Conservation (phyloP, 2,329 filamentous ascomycete genomes). For the Colletotrichum abscissum region DNA sequence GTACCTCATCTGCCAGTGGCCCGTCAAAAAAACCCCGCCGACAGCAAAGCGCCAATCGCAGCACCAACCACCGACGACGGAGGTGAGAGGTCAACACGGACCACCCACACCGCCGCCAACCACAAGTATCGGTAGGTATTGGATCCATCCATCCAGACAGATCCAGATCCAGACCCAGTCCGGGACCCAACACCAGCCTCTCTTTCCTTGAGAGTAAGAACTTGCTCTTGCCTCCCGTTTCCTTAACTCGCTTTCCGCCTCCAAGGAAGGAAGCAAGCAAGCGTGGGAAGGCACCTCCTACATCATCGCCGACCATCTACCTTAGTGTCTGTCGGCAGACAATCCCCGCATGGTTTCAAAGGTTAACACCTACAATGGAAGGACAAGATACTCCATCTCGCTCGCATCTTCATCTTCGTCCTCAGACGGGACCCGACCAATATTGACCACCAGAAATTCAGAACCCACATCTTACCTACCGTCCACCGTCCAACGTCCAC, state of each 20-base stretch:
- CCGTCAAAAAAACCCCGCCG: not conserved
- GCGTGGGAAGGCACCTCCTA: not conserved
- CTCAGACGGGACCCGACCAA: not conserved
- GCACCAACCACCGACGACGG: not conserved
- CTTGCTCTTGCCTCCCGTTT: not conserved
- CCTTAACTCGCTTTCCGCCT: not conserved
- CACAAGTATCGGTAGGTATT: not conserved
- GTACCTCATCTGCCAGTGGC: constrained; percentile 5
- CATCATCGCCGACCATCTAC: not conserved
- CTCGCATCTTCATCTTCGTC: not conserved
- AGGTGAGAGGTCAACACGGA: not conserved
- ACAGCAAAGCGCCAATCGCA: not conserved
- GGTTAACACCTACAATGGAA: too few species aligned
- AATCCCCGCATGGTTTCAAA: not conserved
- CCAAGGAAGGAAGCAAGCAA: not conserved
- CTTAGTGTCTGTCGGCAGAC: not conserved
- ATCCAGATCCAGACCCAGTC: not conserved
- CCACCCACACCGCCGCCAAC: constrained; percentile 10
- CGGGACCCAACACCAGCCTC: not conserved
- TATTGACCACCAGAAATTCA: not conserved
- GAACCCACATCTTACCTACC: not conserved
- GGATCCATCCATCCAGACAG: not conserved
- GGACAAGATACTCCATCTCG: not conserved
- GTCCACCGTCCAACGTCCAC: constrained; percentile 1
- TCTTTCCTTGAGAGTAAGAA: not conserved